A percentile compares a stretch with the other conserved stretches of the same genome.
These are phyloP conservation scores for Diaporthe australafricana DNA, from an alignment of 2,329 filamentous ascomycete genomes.

Conservation along the genomic window DNA sequence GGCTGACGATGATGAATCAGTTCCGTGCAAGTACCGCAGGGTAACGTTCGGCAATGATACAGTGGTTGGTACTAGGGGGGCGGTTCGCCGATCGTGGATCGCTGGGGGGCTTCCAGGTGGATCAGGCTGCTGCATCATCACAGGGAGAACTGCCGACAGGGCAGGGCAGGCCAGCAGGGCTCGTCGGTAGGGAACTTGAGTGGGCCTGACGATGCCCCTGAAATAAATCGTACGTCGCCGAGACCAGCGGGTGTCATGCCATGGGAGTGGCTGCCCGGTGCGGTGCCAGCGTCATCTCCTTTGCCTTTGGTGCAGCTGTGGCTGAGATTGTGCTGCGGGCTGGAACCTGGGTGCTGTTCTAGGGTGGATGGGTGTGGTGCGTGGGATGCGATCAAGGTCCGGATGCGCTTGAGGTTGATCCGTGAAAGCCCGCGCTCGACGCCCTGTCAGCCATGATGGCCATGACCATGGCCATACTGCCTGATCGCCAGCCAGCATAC, in stretches of 20 bases:
- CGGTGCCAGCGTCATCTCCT: not conserved
- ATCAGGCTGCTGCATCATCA: slow-evolving; percentile 33
- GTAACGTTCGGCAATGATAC: slow-evolving; percentile 34
- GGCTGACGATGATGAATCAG: slow-evolving; percentile 34
- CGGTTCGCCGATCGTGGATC: slow-evolving; percentile 31
- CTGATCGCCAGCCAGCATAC: not conserved
- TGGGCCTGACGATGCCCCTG: slow-evolving; percentile 32
- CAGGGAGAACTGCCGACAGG: slow-evolving; percentile 32
- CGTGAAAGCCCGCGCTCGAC: not conserved
- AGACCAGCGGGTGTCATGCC: slow-evolving; percentile 29
- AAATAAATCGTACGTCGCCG: slow-evolving; percentile 30
- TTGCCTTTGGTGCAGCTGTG: slow-evolving; percentile 11
- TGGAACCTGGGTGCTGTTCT: not conserved
- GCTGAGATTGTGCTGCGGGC: not conserved
- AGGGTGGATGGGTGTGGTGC: not conserved
- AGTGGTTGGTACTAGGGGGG: slow-evolving; percentile 25
- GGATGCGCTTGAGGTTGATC: not conserved
- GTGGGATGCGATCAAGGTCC: not conserved
- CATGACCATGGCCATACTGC: not conserved
- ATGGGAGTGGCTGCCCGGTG: slow-evolving; percentile 10
- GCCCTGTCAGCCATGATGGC: not conserved
- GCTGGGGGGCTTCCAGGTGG: slow-evolving; percentile 16
- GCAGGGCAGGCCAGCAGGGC: slow-evolving; percentile 22
- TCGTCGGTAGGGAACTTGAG: slow-evolving; percentile 22
- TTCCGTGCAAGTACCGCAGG: slow-evolving; percentile 28